Evolutionary conservation across 371 early-diverging fungal species (phyloP).

Genomic region (Circinella minor): DNA sequence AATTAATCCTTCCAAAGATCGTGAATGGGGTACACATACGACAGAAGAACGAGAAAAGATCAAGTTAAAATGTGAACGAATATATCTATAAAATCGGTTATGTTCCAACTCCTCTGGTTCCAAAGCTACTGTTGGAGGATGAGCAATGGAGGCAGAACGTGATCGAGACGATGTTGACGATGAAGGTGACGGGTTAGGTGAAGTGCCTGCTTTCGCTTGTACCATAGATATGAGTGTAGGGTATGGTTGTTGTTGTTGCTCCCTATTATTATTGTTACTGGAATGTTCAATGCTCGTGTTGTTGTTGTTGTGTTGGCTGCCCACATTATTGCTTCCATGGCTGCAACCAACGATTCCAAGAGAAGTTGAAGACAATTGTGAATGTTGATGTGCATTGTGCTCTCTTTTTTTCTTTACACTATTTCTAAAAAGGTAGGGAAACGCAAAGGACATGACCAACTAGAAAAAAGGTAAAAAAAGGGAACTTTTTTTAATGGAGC

Average conservation of each 20-base stretch:
- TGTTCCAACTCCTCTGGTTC: conserved; percentile 54
- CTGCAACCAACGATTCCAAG: conserved; percentile 2
- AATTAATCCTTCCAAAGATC: conserved; percentile 55
- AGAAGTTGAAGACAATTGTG: background rate
- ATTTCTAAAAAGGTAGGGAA: conserved; percentile 39
- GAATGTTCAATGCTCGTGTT: background rate
- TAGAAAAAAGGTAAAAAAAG: conserved; percentile 2
- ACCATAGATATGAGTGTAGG: conserved; percentile 44
- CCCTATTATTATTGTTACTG: conserved; percentile 7
- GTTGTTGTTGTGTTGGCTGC: background rate
- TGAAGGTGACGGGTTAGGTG: conserved; percentile 28
- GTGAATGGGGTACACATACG: conserved; percentile 62
- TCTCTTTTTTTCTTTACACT: conserved; percentile 39
- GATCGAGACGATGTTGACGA: conserved; percentile 26
- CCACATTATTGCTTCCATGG: conserved; percentile 3
- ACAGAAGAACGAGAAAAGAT: conserved; percentile 55
- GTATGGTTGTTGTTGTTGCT: conserved; percentile 25
- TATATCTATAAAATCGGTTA: conserved; percentile 52
- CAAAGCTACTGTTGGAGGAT: conserved; percentile 15
- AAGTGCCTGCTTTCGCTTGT: conserved; percentile 25
- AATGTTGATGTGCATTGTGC: conserved; percentile 9
- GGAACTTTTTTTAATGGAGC: too few relatives aligned
- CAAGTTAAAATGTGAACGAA: conserved; percentile 42
- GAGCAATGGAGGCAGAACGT: conserved; percentile 19
- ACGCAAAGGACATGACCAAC: conserved; percentile 28